Base-by-base conservation (phyloP, 768 basidiomycete species). In the Gelatoporia subvermispora region DNA sequence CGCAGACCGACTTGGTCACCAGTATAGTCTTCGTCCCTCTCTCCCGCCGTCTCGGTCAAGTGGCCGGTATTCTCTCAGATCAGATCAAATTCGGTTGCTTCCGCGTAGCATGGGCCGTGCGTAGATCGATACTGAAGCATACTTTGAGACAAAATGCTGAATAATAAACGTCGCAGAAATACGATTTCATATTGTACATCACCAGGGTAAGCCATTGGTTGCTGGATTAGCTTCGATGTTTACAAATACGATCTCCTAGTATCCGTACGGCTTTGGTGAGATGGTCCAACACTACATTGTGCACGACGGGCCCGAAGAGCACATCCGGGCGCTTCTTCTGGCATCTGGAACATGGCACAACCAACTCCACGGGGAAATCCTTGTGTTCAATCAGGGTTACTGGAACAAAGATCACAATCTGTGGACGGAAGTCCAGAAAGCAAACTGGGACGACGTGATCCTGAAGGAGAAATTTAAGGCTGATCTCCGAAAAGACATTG, bases 371-470 rank as follows among this genome's bases (percentile, higher is more conserved):
- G 66, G 83, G 3, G 85, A 90, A 54, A 76, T 92, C 46, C 85
- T 85, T 76, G 84, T 92, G 4, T 92, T 79, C 65, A 79, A 90
- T 50, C 74, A 79, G 50, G 81, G 83, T 0, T 76, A 59, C 28
- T 93, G 89, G 90, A 45, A 53, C 17, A 88, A 89, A 59, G 74
- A 79, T 56, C 72, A 70, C 41, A 57, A 56, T 0, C 74, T 91
- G 13, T 91, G 84, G 84, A 41, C 53, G 13, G 68, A 66, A 50
- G 57, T 67, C 8, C 64, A 68, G 52, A 65, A 76, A 54, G 83
- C 83, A 1, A 70, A 79, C 58, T 91, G 88, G 88, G 71, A 79
- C 22, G 83, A 88, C 51, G 78, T 91, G 28, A 80, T 90, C 44
- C 72, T 90, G 51, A 81, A 84, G 50, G 76, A 81, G 0, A 71